A percentile compares a stretch with the other conserved stretches of the same genome.
Evolutionary conservation across 768 basidiomycete species (phyloP).

Genomic region (Lanmaoa rubissima): DNA sequence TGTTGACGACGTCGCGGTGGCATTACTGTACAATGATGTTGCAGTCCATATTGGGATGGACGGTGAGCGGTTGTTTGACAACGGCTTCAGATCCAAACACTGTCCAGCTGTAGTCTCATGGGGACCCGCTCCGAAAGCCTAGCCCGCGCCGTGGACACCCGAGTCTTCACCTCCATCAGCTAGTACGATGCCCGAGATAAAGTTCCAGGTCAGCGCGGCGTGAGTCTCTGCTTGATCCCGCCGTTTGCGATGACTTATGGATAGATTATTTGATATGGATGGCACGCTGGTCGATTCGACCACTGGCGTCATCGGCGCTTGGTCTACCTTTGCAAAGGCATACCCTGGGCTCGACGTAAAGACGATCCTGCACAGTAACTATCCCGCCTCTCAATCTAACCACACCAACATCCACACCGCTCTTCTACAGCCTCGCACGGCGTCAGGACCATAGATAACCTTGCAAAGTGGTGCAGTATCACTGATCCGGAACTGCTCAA

Average conservation of each 20-base stretch:
- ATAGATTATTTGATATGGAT: slow-evolving; percentile 80
- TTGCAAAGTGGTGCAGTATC: slow-evolving; percentile 68
- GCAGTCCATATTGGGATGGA: slow-evolving; percentile 13
- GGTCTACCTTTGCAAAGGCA: slow-evolving; percentile 69
- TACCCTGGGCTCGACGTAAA: slow-evolving; percentile 66
- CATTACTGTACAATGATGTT: slow-evolving; percentile 41
- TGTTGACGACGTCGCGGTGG: slow-evolving; percentile 69
- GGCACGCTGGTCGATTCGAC: slow-evolving; percentile 83
- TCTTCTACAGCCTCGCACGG: slow-evolving; percentile 65
- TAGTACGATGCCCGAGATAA: slow-evolving; percentile 32
- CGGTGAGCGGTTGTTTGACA: slow-evolving; percentile 39
- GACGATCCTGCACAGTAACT: slow-evolving; percentile 61
- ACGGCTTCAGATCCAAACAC: slow-evolving; percentile 37
- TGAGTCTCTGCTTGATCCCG: slow-evolving; percentile 18
- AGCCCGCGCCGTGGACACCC: background rate
- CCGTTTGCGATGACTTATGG: background rate
- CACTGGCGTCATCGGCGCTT: slow-evolving; percentile 77
- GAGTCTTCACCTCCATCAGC: slow-evolving; percentile 1
- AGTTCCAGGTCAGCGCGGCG: slow-evolving; percentile 41
- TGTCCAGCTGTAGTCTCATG: background rate
- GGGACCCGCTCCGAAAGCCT: background rate
- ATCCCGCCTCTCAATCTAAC: background rate
- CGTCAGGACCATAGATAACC: slow-evolving; percentile 79
- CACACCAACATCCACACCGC: background rate
- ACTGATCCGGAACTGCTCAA: slow-evolving; percentile 65